These are phyloP conservation scores for Oenanthe javanica DNA, from an alignment of 140 eudicot genomes.

Conservation along the genomic window DNA sequence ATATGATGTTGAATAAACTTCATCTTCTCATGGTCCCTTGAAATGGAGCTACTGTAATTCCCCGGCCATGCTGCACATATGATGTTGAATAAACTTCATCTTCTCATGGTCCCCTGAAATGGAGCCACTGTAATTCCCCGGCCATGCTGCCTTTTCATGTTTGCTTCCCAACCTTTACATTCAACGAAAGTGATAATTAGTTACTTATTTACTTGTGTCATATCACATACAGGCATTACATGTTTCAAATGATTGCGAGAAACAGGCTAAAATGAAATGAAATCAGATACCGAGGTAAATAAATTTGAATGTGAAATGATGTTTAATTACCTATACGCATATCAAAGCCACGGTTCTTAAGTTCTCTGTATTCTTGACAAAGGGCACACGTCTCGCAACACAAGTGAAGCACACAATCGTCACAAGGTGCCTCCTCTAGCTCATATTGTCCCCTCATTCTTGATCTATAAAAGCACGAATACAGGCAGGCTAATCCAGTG, in stretches of 20 bases:
- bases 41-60: too few species aligned
- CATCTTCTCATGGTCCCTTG: too few species aligned
- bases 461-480: constrained; percentile 38
- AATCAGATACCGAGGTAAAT: not conserved
- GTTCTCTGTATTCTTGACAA: constrained; percentile 61
- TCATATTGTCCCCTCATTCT: constrained; percentile 40
- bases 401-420: constrained; percentile 38
- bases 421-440: constrained; percentile 24
- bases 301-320: not conserved
- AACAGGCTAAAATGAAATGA: not conserved
- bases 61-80: too few species aligned
- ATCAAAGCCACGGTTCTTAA: constrained; percentile 25
- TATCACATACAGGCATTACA: not conserved
- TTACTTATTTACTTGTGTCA: not conserved
- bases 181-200: not conserved
- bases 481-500: constrained; percentile 36
- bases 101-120: constrained; percentile 6
- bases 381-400: constrained; percentile 41
- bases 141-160: constrained; percentile 11
- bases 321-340: not conserved
- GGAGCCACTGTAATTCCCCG: constrained; percentile 4
- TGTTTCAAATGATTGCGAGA: not conserved
- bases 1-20: not conserved
- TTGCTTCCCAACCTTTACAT: constrained; percentile 9
- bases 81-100: not conserved